Base-by-base conservation (phyloP, 2,329 filamentous ascomycete genomes). In the Sordariomycetes sp. region DNA sequence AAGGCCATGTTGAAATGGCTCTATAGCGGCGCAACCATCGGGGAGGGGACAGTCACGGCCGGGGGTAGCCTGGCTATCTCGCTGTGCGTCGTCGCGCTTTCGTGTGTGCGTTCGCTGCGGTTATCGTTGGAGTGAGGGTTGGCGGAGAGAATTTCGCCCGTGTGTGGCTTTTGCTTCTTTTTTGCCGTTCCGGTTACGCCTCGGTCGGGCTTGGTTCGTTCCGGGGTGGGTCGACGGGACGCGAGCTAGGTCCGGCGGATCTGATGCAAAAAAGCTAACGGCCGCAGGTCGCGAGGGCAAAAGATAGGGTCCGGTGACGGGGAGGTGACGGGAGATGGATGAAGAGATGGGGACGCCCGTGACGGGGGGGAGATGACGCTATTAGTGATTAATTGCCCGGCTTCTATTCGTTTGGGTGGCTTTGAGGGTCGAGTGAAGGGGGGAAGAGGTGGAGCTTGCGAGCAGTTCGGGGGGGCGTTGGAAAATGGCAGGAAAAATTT, bases 1-100 rank as follows among this genome's bases (percentile, higher is more conserved):
- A 99, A 99, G 65, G 94, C 94, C 94, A 99, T 99, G 73, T 74
- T 78, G 72, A 74, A 72, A 74, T 75, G 72, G 73, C 74, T 62
- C 52, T 54, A 53, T 53, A 54, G 28, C 52, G 39, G 51, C 54
- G 54, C 52, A 42, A 54, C 55, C 52, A 57, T 57, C 55, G 54
- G 20, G 45, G n/a, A 50, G 20, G 22, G 45, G n/a, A 3, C 20
- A 24, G 45, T 20, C 20, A n/a, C 17, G 22, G 45, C 20, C 10
- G 42, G 45, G 24, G 10, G n/a, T n/a, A n/a, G 15, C 39, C n/a
- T 7, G 39, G 39, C n/a, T 20, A 20, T 6, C 3, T 22, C 42
- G 42, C 42, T 15, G 42, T n/a, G 42, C 17, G 42, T 13, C 12
- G 17, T 17, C 22, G 45, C 10, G 45, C 3, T 50, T 50, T 22